phyloP scores from a whole-genome alignment of 2,329 filamentous ascomycete genomes.

The Calcarisporium arbuscula region DNA sequence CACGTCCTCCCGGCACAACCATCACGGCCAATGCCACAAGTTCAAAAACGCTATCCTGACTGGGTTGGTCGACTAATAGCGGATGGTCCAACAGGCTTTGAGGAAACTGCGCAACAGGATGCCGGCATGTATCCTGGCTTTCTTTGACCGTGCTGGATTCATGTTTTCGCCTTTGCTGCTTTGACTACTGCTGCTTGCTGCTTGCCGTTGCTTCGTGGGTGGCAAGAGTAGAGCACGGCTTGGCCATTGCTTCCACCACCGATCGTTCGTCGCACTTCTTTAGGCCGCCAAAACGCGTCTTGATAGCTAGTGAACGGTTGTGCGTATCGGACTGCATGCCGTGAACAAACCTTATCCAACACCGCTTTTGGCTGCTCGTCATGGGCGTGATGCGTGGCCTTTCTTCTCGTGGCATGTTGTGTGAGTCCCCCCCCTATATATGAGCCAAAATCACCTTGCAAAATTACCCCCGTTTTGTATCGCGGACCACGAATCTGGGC shows the following conservation, averaged over 20 bases:
- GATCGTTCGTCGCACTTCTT: no score
- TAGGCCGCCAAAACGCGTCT: no score
- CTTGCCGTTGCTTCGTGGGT: no score
- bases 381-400: background rate
- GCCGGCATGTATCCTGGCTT: no score
- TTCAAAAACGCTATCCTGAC: constrained; percentile 10
- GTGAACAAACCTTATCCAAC: constrained; percentile 3
- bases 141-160: background rate
- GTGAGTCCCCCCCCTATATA: no score
- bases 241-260: no score
- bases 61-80: constrained; percentile 6
- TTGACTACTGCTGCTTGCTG: no score
- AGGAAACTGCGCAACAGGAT: background rate
- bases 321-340: no score
- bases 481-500: constrained; percentile 7
- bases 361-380: constrained; percentile 2
- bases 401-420: no score
- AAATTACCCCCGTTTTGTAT: constrained; percentile 7
- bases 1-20: constrained; percentile 5
- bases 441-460: constrained; percentile 4
- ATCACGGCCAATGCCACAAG: constrained; percentile 9
- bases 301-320: no score
- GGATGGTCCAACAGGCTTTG: constrained; percentile 5
- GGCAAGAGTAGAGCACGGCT: no score
- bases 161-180: background rate